Evolutionary conservation across 164 flowering plant species (phyloP), one percentile per base, ranked within the genome.

Genomic region (Vitis rotundifolia): DNA sequence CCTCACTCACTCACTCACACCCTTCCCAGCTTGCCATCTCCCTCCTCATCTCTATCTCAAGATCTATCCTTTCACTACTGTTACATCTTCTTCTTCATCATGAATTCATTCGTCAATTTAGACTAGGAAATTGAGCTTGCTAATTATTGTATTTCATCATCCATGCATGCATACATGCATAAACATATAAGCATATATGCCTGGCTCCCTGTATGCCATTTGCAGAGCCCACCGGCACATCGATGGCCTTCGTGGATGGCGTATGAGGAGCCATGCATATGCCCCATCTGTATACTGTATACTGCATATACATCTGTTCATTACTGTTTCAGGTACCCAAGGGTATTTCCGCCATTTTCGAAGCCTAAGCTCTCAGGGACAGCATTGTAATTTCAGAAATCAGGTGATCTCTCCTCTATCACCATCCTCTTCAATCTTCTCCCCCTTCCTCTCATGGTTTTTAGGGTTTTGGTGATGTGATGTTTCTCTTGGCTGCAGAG

Each of bases 131-230:
- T n/a, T 22, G 19, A 11, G n/a, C n/a, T 13, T 53, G 15, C 15
- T 11, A 3, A 12, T 16, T 19, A 5, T 13, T 31, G 28, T 28
- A 10, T 28, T 2, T 29, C 8, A 29, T 26, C 60, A 53, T 11
- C 26, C 15, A 66, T 51, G 16, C 11, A 60, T 60, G 14, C 48
- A 31, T 60, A 12, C 49, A 31, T 31, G 16, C 26, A 10, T 26
- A 37, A 15, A 15, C 12, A 15, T 50, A 49, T 49, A 49, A 56
- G 18, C 14, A 66, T 74, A 72, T 77, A 76, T 86, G 90, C 90
- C 82, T 87, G 90, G 88, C 90, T 87, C 90, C 90, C 84, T 81
- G 82, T 87, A 87, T 80, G 90, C 90, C 90, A 87, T 85, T 72
- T 76, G 80, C 78, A 65, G 81, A 87, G 80, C 73, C 66, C 83